Evolutionary conservation across 2,329 filamentous ascomycete species (phyloP).

Genomic region (Cytospora chrysosperma): DNA sequence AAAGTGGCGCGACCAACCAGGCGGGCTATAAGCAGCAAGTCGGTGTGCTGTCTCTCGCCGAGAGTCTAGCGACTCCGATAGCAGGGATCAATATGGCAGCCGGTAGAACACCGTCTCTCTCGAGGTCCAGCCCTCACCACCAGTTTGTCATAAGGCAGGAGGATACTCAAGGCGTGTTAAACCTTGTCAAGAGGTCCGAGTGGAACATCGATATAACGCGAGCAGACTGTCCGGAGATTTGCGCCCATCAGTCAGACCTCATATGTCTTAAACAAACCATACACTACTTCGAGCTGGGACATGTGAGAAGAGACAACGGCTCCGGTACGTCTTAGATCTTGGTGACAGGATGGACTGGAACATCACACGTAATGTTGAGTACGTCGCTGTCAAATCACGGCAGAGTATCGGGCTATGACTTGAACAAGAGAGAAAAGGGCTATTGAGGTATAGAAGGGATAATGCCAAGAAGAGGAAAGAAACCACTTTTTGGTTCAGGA

Average conservation of each 20-base stretch:
- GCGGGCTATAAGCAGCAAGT: no score
- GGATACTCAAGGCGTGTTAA: conserved; percentile 32
- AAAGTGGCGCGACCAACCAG: no score
- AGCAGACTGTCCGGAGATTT: not conserved
- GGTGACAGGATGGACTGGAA: no score
- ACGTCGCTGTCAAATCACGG: no score
- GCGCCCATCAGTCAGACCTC: not conserved
- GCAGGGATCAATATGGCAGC: conserved; percentile 24
- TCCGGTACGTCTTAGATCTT: no score
- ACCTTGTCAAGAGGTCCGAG: conserved; percentile 32
- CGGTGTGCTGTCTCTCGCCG: conserved; percentile 7
- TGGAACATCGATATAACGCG: conserved; percentile 32
- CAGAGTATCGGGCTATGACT: no score
- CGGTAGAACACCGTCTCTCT: conserved; percentile 42
- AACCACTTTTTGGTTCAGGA: not conserved
- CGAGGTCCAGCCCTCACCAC: conserved; percentile 38
- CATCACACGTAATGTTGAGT: no score
- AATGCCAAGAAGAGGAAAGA: no score
- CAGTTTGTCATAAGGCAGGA: conserved; percentile 35
- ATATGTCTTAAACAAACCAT: not conserved
- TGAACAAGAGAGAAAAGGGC: no score
- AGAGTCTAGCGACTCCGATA: conserved; percentile 20
- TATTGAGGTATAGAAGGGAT: not conserved
- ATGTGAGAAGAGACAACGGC: not conserved
- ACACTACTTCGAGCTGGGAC: not conserved